Percentiles rank a stretch among this genome's conserved stretches.
Evolutionary conservation across 225 moss, liverwort and hornwort genomes (phyloP).

Genomic region (Anthoceros angustus): DNA sequence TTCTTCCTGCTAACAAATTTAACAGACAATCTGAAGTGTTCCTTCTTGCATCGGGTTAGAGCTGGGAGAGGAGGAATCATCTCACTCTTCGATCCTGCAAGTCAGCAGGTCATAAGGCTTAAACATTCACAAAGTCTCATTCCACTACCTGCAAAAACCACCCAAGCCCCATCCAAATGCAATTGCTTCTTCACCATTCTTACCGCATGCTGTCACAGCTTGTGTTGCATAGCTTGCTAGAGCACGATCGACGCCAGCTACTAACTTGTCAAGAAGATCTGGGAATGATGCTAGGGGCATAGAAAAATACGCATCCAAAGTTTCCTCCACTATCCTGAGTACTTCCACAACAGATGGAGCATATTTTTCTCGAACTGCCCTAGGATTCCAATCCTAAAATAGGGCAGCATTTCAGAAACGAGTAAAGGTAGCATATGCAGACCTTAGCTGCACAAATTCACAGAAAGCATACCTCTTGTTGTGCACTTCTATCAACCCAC

Average conservation of each 20-base stretch:
- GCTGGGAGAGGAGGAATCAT: conserved; percentile 61
- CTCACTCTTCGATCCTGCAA: conserved; percentile 64
- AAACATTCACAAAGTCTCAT: neutral
- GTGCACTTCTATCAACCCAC: conserved; percentile 45
- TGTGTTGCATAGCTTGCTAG: conserved; percentile 40
- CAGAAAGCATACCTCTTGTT: conserved; percentile 43
- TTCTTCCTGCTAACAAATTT: conserved; percentile 38
- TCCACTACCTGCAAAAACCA: neutral
- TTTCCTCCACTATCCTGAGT: conserved; percentile 71
- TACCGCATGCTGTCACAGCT: conserved; percentile 58
- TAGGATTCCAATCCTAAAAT: conserved; percentile 60
- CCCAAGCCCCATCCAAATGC: neutral
- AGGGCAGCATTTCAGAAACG: neutral
- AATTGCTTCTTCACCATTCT: conserved; percentile 5
- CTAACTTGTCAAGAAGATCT: conserved; percentile 49
- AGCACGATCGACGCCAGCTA: conserved; percentile 42
- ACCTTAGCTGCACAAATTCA: too few species aligned
- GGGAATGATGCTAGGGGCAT: conserved; percentile 58
- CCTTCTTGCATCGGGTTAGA: conserved; percentile 56
- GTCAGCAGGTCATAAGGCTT: neutral
- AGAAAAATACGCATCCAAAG: conserved; percentile 55
- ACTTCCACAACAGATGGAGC: conserved; percentile 76
- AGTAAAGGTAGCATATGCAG: too few species aligned
- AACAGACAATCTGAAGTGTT: conserved; percentile 19
- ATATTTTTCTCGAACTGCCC: conserved; percentile 58